Base-by-base conservation (phyloP, 768 basidiomycete species). In the Lentinula sp. region DNA sequence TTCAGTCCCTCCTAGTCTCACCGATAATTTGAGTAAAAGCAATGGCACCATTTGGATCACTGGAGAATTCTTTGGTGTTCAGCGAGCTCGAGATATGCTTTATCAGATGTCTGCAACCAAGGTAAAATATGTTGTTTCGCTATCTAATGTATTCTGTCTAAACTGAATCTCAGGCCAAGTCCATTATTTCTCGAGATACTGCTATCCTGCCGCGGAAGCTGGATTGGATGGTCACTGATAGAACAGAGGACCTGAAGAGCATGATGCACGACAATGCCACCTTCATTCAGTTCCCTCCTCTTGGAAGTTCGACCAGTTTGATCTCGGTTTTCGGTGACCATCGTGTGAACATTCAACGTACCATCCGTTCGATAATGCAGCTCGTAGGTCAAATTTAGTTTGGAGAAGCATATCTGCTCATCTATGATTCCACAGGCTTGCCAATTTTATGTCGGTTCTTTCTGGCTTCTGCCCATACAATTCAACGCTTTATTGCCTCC, bases 221-320 rank as follows among this genome's bases (percentile, higher is more conserved):
- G 63, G 96, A 99, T 69, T 98, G 96, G 95, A 90, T 99, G 85
- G 85, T 97, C 59, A 92, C 91, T n/a, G 93, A 99, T 72, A 87
- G 91, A n/a, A 79, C 90, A 10, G 95, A 98, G 33, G 96, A 98
- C 64, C 78, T 99, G 68, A 93, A 88, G 74, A 81, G 86, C 4
- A 84, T 95, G 70, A 98, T 97, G 95, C 86, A 84, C 66, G 96
- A 99, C 77, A 98, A 98, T 64, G 94, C 93, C 6, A 96, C 95
- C 4, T 98, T 90, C 71, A 90, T 99, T 64, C 90, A 94, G 68
- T 92, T 97, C 67, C 95, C 96, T 12, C 82, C 92, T 37, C 85
- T 98, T 37, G 96, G 96, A 20, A 92, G 91, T 64, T 93, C 93
- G 35, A 93, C 91, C 20, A 96, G 93, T 71, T 74, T 97, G 69